Evolutionary conservation across 2,329 filamentous ascomycete genomes (phyloP).

Genomic region (Mollisia scopiformis): DNA sequence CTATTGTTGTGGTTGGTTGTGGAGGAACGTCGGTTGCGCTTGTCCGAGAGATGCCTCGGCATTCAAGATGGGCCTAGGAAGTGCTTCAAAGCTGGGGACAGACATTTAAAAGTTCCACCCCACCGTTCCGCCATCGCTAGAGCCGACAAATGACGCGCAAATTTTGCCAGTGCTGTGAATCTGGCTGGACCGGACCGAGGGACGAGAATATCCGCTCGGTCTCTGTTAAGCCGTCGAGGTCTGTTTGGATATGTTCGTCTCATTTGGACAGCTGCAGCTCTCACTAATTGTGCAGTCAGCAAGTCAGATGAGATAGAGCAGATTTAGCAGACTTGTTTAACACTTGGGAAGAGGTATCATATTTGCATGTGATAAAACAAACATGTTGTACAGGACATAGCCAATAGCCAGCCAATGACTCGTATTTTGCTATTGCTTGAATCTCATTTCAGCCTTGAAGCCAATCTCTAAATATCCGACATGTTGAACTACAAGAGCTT

Average conservation of each 20-base stretch:
- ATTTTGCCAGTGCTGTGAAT: conserved; percentile 7
- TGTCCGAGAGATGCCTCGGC: conserved; percentile 8
- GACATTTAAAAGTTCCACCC: neutral
- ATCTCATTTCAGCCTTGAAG: neutral
- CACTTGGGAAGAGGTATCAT: neutral
- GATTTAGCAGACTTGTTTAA: neutral
- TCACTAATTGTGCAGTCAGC: neutral
- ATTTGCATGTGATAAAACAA: neutral
- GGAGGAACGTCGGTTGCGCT: conserved; percentile 3
- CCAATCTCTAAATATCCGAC: too few relatives aligned
- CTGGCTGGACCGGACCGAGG: conserved; percentile 21
- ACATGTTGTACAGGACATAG: neutral
- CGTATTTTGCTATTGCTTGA: neutral
- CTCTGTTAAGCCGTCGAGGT: neutral
- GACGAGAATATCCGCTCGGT: neutral
- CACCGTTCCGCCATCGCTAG: neutral
- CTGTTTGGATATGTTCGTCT: too few relatives aligned
- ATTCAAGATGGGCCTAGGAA: neutral
- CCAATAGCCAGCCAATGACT: neutral
- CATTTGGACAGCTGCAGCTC: conserved; percentile 5
- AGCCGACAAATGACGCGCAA: conserved; percentile 12
- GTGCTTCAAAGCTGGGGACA: neutral
- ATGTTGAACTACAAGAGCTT: too few relatives aligned
- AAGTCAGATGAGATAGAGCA: too few relatives aligned
- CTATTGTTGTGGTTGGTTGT: conserved; percentile 21